phyloP scores from a whole-genome alignment of 2,329 filamentous ascomycete species.

The Aotearoamyces nothofagi region DNA sequence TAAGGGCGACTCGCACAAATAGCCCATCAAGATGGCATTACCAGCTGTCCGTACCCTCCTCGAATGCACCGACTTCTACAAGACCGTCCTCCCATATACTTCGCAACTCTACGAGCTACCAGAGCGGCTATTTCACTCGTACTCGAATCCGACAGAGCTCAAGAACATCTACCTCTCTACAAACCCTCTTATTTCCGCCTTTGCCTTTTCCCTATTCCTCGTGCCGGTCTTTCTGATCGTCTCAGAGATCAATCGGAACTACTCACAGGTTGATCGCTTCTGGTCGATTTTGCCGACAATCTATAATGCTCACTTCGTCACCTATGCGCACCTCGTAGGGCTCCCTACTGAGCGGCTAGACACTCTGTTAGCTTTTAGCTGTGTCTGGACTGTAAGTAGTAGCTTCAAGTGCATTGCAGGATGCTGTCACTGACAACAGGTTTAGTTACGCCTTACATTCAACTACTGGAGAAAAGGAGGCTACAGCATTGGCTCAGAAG shows the following conservation, averaged over 20 bases:
- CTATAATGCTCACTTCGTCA: constrained; percentile 70
- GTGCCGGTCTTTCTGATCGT: constrained; percentile 56
- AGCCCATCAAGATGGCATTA: constrained; percentile 46
- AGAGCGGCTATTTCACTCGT: constrained; percentile 41
- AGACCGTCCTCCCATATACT: constrained; percentile 62
- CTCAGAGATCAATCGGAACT: constrained; percentile 82
- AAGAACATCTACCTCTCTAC: constrained; percentile 64
- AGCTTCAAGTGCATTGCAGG: background rate
- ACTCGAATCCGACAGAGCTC: constrained; percentile 44
- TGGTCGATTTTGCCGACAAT: constrained; percentile 85
- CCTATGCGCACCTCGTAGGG: constrained; percentile 68
- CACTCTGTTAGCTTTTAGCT: constrained; percentile 52
- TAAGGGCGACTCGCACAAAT: too few species aligned
- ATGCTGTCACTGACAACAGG: constrained; percentile 4
- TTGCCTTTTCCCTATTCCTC: constrained; percentile 58
- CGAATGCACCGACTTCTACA: constrained; percentile 63
- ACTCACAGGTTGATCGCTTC: constrained; percentile 86
- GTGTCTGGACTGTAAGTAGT: constrained; percentile 62
- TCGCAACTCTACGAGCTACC: constrained; percentile 58
- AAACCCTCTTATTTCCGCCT: constrained; percentile 67
- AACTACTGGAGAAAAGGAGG: constrained; percentile 97
- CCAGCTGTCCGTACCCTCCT: constrained; percentile 53
- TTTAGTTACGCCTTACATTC: constrained; percentile 65
- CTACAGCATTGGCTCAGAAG: constrained; percentile 77
- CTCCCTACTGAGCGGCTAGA: constrained; percentile 58